Percentiles rank a stretch among this genome's conserved stretches.
Conservation (phyloP, 2,329 filamentous ascomycete genomes). For the Talaromyces sp. region DNA sequence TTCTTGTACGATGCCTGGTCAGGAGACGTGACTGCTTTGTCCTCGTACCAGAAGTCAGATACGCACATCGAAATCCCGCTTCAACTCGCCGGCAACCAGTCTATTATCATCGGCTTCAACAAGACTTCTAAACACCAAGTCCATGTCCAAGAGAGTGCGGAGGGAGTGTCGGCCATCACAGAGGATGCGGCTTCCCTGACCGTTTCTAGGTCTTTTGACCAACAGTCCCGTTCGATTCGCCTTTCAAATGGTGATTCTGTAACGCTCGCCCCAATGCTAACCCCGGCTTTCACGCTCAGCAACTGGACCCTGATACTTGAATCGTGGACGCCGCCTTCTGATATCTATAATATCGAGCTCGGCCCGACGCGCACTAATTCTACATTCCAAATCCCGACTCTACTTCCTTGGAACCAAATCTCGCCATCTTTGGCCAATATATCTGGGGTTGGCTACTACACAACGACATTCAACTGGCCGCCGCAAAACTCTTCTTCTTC, state of each 20-base stretch:
- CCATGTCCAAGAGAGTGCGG: not conserved
- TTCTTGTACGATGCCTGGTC: constrained; percentile 43
- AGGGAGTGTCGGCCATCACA: not conserved
- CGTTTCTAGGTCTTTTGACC: not conserved
- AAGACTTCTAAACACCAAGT: not conserved
- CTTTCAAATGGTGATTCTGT: constrained; percentile 8
- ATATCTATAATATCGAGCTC: constrained; percentile 24
- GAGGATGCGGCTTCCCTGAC: not conserved
- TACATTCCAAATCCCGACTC: constrained; percentile 23
- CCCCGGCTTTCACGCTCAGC: constrained; percentile 20
- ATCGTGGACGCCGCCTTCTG: constrained; percentile 34
- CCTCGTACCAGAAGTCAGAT: constrained; percentile 26
- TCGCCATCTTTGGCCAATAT: constrained; percentile 21
- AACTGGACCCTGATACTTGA: constrained; percentile 36
- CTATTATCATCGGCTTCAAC: constrained; percentile 35
- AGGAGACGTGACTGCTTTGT: constrained; percentile 29
- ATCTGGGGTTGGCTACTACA: constrained; percentile 16
- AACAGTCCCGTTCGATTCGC: not conserved
- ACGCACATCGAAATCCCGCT: constrained; percentile 30
- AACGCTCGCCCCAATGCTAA: constrained; percentile 2
- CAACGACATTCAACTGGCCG: not conserved
- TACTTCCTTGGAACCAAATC: constrained; percentile 34
- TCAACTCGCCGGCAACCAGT: constrained; percentile 36
- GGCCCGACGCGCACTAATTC: constrained; percentile 24
- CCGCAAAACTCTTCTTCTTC: not conserved